Base-by-base conservation (phyloP, 352 stramenopile genomes). In the Pythium sukuiense region DNA sequence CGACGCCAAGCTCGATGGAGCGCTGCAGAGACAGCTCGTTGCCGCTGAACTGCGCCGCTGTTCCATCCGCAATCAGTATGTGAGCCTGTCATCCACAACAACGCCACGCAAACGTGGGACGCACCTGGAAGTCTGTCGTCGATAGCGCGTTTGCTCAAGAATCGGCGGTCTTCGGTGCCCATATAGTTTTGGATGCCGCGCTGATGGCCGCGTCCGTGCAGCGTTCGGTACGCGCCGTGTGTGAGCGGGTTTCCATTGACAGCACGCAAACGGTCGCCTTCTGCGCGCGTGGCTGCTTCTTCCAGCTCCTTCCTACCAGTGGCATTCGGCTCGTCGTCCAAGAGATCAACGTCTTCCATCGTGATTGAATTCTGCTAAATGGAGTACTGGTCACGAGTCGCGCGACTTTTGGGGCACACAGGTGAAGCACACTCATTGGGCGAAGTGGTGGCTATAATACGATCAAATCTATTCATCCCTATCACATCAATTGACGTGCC, bases 1-100 rank as follows among this genome's bases (percentile, higher is more conserved):
- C 6, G 5, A 85, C 73, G 2, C 84, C 84, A n/a, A 89, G 46
- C 58, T 81, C 77, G 12, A 89, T 63, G 0, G 82, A 79, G n/a
- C 82, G 78, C 58, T 88, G 78, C 35, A 90, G 56, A 30, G 67
- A 67, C 20, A 88, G 29, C 14, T 74, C 59, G 7, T 67, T 59
- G 0, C 76, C 75, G 24, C 76, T 87, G 3, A 59, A 65, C 49
- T 86, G 76, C 0, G 73, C 70, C 35, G 53, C 67, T 74, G 66
- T 11, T 4, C 26, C 57, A 27, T 35, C 8, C 33, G 20, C 12
- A 49, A 30, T 11, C 14, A 39, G 14, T 52, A 24, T 24, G 14
- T 18, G 24, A 61, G 8, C 32, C 11, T 37, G 8, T 39, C 20
- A 46, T 11, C 1, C 26, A 61, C 26, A n/a, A n/a, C 49, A 11